Percentiles rank a stretch among this genome's conserved stretches.
phyloP scores from a whole-genome alignment of 108 stramenopile genomes.

The Cyclotella distinguenda region DNA sequence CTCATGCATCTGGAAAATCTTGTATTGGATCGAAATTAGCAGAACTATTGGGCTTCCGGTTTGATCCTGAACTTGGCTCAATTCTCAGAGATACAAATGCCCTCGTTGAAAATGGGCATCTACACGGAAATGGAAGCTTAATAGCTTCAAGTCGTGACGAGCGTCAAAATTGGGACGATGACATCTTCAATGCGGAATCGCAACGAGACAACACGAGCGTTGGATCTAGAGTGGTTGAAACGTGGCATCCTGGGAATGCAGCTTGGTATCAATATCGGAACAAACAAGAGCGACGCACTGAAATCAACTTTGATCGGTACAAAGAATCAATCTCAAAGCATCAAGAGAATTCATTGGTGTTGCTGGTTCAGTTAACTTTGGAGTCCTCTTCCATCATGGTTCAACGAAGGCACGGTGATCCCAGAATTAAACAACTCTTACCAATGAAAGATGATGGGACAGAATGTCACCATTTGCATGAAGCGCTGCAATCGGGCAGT shows the following conservation, averaged over 20 bases:
- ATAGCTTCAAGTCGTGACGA: neutral
- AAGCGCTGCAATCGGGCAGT: slow-evolving; percentile 6
- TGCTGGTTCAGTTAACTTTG: slow-evolving; percentile 21
- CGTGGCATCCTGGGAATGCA: slow-evolving; percentile 40
- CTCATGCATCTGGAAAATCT: slow-evolving; percentile 31
- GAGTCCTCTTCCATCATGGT: slow-evolving; percentile 6
- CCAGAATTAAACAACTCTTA: slow-evolving; percentile 10
- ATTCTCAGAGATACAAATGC: slow-evolving; percentile 9
- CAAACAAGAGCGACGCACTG: neutral
- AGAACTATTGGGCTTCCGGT: slow-evolving; percentile 11
- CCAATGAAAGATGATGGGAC: slow-evolving; percentile 34
- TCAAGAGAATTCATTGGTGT: neutral
- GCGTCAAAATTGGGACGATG: slow-evolving; percentile 26
- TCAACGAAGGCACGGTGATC: slow-evolving; percentile 5
- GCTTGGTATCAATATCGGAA: slow-evolving; percentile 22
- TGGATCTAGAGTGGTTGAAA: slow-evolving; percentile 31
- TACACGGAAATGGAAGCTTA: slow-evolving; percentile 29
- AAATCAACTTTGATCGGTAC: neutral
- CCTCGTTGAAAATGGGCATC: slow-evolving; percentile 25
- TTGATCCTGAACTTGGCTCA: slow-evolving; percentile 34
- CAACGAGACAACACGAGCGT: neutral
- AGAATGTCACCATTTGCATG: slow-evolving; percentile 12
- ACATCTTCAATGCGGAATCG: slow-evolving; percentile 7
- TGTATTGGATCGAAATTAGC: slow-evolving; percentile 26
- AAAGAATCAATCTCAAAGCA: slow-evolving; percentile 10